Conservation (phyloP, 768 basidiomycete species). For the Suillus weaverae region DNA sequence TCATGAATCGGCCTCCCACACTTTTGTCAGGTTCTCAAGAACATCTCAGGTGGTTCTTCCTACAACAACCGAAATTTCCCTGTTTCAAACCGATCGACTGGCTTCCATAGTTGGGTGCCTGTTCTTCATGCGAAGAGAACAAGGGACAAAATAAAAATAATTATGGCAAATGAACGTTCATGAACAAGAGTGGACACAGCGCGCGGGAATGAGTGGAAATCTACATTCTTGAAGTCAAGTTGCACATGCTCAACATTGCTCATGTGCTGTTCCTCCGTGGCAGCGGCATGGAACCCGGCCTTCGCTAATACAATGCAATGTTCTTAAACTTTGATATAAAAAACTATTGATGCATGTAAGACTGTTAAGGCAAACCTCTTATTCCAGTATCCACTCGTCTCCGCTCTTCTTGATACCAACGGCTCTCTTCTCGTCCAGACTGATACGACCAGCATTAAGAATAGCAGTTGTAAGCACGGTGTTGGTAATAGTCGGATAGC, state of each 20-base stretch:
- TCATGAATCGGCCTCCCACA: constrained; percentile 4
- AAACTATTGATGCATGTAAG: constrained; percentile 17
- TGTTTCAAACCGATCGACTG: not conserved
- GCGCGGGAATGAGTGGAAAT: not conserved
- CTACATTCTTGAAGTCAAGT: not conserved
- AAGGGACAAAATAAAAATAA: not conserved
- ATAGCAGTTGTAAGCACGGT: constrained; percentile 87
- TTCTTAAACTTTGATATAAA: not conserved
- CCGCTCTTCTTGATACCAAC: constrained; percentile 73
- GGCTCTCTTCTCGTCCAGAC: constrained; percentile 84
- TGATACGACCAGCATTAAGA: constrained; percentile 86
- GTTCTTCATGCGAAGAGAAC: not conserved
- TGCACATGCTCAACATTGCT: not conserved
- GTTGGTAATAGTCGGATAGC: constrained; percentile 85
- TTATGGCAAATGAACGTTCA: not conserved
- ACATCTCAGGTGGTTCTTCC: not conserved
- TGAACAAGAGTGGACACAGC: not conserved
- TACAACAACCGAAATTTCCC: constrained; percentile 3
- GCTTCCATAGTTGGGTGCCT: constrained; percentile 2
- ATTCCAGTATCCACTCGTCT: constrained; percentile 69
- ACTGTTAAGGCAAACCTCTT: constrained; percentile 20
- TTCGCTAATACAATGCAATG: not conserved
- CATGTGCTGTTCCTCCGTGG: not conserved
- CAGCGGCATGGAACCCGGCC: not conserved
- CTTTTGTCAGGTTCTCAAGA: constrained; percentile 3